A percentile compares a stretch with the other conserved stretches of the same genome.
These are phyloP conservation scores for Phoma herbarum DNA, from an alignment of 2,329 filamentous ascomycete species.

Conservation along the genomic window DNA sequence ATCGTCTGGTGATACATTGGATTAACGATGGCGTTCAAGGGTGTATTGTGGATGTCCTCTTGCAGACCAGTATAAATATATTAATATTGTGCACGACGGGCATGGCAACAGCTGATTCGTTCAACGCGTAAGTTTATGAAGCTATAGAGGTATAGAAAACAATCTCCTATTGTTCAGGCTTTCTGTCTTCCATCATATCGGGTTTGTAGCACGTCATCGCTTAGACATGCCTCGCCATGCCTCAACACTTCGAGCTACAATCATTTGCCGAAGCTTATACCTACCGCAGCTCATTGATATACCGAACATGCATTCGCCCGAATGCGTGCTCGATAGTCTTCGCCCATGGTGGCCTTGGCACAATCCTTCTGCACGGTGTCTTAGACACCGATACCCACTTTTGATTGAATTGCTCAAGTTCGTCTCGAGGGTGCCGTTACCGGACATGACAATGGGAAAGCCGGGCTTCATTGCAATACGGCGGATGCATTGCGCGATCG, in stretches of 20 bases:
- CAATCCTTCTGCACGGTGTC: background rate
- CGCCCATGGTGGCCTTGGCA: slow-evolving; percentile 1
- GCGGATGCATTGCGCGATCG: background rate
- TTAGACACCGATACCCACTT: background rate
- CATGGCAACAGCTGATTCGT: background rate
- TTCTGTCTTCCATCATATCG: slow-evolving; percentile 3
- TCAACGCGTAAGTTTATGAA: background rate
- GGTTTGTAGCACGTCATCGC: slow-evolving; percentile 10
- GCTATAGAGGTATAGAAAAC: background rate
- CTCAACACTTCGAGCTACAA: background rate
- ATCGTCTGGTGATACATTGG: background rate
- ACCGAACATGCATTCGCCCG: background rate
- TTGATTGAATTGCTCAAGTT: background rate
- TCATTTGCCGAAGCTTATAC: background rate
- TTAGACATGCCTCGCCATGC: slow-evolving; percentile 2
- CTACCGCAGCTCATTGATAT: background rate
- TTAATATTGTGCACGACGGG: background rate
- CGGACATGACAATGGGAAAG: background rate
- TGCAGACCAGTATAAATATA: background rate
- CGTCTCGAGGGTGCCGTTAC: background rate
- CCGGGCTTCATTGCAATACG: background rate
- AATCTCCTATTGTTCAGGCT: background rate
- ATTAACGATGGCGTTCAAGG: background rate
- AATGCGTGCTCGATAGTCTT: background rate
- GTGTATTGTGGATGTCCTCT: background rate